These are phyloP conservation scores for Marchantia polymorpha DNA, from an alignment of 225 moss, liverwort and hornwort genomes.

Conservation along the genomic window DNA sequence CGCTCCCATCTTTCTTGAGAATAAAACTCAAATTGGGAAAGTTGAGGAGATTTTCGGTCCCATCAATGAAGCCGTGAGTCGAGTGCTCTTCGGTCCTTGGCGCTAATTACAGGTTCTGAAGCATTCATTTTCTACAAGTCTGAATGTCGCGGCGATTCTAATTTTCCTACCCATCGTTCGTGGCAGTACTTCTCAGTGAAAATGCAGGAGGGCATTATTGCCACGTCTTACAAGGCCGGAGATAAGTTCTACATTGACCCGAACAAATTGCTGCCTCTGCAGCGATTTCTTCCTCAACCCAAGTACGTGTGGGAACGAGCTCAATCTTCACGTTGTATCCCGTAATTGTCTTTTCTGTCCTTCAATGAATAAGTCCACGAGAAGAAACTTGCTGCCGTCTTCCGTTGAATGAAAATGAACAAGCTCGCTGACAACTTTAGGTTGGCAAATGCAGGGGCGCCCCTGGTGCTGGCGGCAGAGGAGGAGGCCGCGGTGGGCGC, in stretches of 20 bases:
- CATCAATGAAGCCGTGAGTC: slow-evolving; percentile 90
- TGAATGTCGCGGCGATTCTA: neutral
- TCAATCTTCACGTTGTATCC: neutral
- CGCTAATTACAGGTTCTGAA: neutral
- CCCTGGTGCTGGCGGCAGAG: slow-evolving; percentile 54
- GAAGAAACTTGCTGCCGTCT: neutral
- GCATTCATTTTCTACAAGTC: neutral
- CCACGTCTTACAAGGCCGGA: slow-evolving; percentile 73
- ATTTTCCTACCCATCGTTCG: neutral
- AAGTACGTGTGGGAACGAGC: slow-evolving; percentile 44
- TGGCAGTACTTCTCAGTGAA: slow-evolving; percentile 94
- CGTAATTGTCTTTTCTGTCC: too few relatives aligned
- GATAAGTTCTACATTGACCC: slow-evolving; percentile 98
- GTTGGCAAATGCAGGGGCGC: slow-evolving; percentile 45
- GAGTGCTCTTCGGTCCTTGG: neutral
- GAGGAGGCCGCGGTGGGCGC: slow-evolving; percentile 67
- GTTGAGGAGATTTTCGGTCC: slow-evolving; percentile 99
- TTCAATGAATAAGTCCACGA: too few relatives aligned
- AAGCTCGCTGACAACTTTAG: neutral
- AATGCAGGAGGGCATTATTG: slow-evolving; percentile 96
- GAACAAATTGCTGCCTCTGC: slow-evolving; percentile 79
- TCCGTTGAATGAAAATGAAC: neutral
- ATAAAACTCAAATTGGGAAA: slow-evolving; percentile 91
- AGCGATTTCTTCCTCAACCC: slow-evolving; percentile 92
- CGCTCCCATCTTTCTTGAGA: slow-evolving; percentile 87